phyloP scores from a whole-genome alignment of 2,329 filamentous ascomycete species.

The Fusarium oligoseptatum region DNA sequence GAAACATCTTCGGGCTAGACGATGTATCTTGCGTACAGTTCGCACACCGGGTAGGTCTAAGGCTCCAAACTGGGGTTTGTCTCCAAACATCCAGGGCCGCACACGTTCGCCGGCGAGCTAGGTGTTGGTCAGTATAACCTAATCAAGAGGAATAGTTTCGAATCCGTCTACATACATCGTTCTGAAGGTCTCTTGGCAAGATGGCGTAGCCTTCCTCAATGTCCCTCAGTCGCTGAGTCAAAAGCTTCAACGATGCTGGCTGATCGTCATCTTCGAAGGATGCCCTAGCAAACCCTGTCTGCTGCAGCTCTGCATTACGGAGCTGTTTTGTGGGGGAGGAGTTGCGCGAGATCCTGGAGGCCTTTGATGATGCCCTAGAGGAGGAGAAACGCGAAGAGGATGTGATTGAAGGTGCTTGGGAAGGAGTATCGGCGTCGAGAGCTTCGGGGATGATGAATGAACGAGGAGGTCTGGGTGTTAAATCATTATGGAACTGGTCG shows the following conservation, averaged over 20 bases:
- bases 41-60: neutral
- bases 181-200: slow-evolving; percentile 3
- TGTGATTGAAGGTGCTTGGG: slow-evolving; percentile 4
- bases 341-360: slow-evolving; percentile 10
- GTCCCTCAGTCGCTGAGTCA: neutral
- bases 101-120: neutral
- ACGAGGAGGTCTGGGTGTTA: neutral
- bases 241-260: neutral
- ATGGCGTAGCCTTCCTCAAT: slow-evolving; percentile 6
- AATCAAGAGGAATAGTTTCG: too few relatives aligned
- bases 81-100: slow-evolving; percentile 2
- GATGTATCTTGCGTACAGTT: slow-evolving; percentile 8
- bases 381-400: neutral
- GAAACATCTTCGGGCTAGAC: slow-evolving; percentile 12
- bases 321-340: slow-evolving; percentile 6
- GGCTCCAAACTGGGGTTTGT: neutral
- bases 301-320: slow-evolving; percentile 6
- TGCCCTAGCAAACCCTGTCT: slow-evolving; percentile 6
- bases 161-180: neutral
- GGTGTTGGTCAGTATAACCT: neutral
- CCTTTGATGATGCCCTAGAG: slow-evolving; percentile 8
- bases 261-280: slow-evolving; percentile 1
- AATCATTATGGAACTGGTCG: neutral
- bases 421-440: neutral
- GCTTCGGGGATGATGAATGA: neutral